Evolutionary conservation across 1,139 yeast species (phyloP).

Genomic region (Entelexis paramagnoliae): DNA sequence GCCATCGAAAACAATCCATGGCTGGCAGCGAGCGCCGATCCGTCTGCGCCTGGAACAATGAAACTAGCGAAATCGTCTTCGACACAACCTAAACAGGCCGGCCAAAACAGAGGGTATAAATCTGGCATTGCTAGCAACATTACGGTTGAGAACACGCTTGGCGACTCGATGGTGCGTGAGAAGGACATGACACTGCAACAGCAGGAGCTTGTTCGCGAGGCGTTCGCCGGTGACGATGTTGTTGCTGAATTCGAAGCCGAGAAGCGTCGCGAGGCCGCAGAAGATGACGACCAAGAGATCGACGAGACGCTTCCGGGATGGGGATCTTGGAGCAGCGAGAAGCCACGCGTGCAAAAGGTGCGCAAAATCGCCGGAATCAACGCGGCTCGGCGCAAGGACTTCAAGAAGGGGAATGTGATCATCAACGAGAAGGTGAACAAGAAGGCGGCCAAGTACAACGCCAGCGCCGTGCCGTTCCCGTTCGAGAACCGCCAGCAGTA

Average conservation of each 20-base stretch:
- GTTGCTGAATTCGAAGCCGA: constrained; percentile 68
- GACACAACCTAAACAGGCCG: background rate
- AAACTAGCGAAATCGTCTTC: constrained; percentile 7
- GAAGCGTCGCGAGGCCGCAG: constrained; percentile 54
- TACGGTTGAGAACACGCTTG: constrained; percentile 38
- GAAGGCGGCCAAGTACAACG: constrained; percentile 73
- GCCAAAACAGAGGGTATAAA: background rate
- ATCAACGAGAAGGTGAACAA: constrained; percentile 81
- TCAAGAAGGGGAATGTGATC: constrained; percentile 65
- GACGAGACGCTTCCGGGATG: constrained; percentile 90
- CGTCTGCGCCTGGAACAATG: constrained; percentile 9
- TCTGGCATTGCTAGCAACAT: constrained; percentile 32
- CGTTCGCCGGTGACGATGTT: constrained; percentile 96
- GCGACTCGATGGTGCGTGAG: constrained; percentile 37
- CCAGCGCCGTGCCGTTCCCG: constrained; percentile 85
- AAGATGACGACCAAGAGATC: constrained; percentile 80
- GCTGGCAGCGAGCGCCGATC: constrained; percentile 33
- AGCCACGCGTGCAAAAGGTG: constrained; percentile 39
- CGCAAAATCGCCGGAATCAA: constrained; percentile 61
- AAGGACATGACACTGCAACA: constrained; percentile 55
- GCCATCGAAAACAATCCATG: constrained; percentile 50
- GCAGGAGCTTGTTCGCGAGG: constrained; percentile 72
- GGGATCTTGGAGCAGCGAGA: constrained; percentile 44
- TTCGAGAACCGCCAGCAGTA: constrained; percentile 88
- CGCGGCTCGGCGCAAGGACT: constrained; percentile 66